Evolutionary conservation across 768 basidiomycete genomes (phyloP).

Genomic region (Rhodotorula taiwanensis): DNA sequence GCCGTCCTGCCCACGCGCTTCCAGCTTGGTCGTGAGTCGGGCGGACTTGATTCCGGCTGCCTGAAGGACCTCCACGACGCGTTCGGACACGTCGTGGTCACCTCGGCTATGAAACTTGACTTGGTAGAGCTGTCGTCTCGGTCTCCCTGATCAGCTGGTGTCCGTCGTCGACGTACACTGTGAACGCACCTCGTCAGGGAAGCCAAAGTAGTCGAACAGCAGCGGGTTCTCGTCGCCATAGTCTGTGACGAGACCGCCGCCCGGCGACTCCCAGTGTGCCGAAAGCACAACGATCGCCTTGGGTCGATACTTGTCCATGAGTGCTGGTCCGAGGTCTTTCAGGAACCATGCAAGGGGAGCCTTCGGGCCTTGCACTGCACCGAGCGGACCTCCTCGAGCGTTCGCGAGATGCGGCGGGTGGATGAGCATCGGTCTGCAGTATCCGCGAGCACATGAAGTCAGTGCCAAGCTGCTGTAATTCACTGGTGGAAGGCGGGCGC

Average conservation of each 20-base stretch:
- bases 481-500: background rate
- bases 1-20: conserved; percentile 61
- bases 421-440: conserved; percentile 24
- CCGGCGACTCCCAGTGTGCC: conserved; percentile 69
- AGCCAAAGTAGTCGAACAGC: conserved; percentile 68
- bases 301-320: conserved; percentile 65
- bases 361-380: conserved; percentile 45
- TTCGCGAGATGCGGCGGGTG: conserved; percentile 5
- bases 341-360: conserved; percentile 56
- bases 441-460: conserved; percentile 49
- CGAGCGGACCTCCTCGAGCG: conserved; percentile 9
- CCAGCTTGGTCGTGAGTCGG: conserved; percentile 51
- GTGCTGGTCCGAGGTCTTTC: conserved; percentile 45
- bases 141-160: no score
- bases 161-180: no score
- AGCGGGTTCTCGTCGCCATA: conserved; percentile 71
- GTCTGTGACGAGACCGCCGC: conserved; percentile 62
- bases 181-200: conserved; percentile 46
- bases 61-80: conserved; percentile 58
- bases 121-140: conserved; percentile 54
- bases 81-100: conserved; percentile 54
- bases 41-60: conserved; percentile 54
- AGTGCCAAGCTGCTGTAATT: conserved; percentile 41
- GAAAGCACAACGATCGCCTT: conserved; percentile 71
- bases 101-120: conserved; percentile 62